Base-by-base conservation (phyloP, 352 stramenopile species). In the Pythium aphanidermatum region DNA sequence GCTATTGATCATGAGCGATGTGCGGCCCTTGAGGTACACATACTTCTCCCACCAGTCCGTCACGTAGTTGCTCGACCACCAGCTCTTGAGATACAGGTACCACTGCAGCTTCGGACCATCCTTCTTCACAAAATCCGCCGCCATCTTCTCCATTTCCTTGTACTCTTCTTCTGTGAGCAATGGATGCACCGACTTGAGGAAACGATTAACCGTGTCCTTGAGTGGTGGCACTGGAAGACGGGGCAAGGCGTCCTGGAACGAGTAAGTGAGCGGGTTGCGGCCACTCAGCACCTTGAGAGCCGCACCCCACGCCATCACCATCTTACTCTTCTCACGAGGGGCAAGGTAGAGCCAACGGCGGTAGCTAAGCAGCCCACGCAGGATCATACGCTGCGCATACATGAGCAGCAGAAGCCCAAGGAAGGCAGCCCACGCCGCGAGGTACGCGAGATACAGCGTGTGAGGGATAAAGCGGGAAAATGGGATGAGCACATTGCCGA, bases 131-230 rank as follows among this genome's bases (percentile, higher is more conserved):
- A 96, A 92, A 38, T 97, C 80, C 23, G 68, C 54, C 1, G 82
- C 89, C 65, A 93, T 84, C 14, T 73, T 65, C 48, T 96, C 78
- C 10, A 88, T 83, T 17, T 92, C 63, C 25, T 80, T 70, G 58
- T 97, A 97, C 59, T 98, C 84, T 4, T 87, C 71, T 2, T 65
- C 59, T 3, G 72, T 79, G 14, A 97, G 61, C 29, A 98, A 58
- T 25, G 95, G 90, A 50, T 97, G 74, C 16, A 95, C 89, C 10
- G 91, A 97, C 55, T 93, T 80, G 24, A 98, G 63, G 51, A 97
- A 98, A 32, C 83, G 74, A 27, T 72, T 47, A 11, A 98, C 65
- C 5, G 95, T 98, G 35, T 97, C 87, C 46, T 96, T 92, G 10
- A 98, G 74, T 21, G 82, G 58, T 1, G 95, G 94, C 46, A 99